Evolutionary conservation across 2,329 filamentous ascomycete genomes (phyloP).

Genomic region (Fusarium zealandicum): DNA sequence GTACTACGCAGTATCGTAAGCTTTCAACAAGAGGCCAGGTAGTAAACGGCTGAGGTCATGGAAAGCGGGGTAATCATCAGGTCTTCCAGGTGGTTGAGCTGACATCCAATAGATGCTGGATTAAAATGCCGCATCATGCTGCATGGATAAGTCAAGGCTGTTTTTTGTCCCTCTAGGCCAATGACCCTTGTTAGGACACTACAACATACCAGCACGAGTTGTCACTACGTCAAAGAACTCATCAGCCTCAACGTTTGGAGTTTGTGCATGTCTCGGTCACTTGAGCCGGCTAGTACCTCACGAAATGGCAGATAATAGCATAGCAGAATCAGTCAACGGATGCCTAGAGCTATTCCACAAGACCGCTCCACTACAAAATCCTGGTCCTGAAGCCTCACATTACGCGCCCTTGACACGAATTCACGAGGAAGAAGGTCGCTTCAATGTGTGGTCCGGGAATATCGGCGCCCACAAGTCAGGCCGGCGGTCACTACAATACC

Average conservation of each 20-base stretch:
- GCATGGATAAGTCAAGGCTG: too few relatives aligned
- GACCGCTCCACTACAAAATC: too few relatives aligned
- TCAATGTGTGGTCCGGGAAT: slow-evolving; percentile 22
- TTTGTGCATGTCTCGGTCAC: too few relatives aligned
- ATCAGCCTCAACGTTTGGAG: too few relatives aligned
- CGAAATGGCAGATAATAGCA: background rate
- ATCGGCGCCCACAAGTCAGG: slow-evolving; percentile 8
- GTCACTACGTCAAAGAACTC: too few relatives aligned
- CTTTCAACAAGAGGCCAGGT: too few relatives aligned
- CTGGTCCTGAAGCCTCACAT: background rate
- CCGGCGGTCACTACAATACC: background rate
- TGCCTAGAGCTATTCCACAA: background rate
- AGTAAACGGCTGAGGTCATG: too few relatives aligned
- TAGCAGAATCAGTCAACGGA: background rate
- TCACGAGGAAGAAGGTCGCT: slow-evolving; percentile 7
- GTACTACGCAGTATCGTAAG: background rate
- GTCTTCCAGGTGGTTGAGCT: too few relatives aligned
- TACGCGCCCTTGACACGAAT: rapidly evolving
- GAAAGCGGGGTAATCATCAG: too few relatives aligned
- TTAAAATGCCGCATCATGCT: background rate
- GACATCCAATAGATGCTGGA: background rate
- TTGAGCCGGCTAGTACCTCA: background rate
- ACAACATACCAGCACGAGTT: too few relatives aligned
- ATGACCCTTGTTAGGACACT: too few relatives aligned
- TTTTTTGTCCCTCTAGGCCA: too few relatives aligned